These are phyloP conservation scores for Gossypium laxum DNA, from an alignment of 441 rosid genomes.

Conservation along the genomic window DNA sequence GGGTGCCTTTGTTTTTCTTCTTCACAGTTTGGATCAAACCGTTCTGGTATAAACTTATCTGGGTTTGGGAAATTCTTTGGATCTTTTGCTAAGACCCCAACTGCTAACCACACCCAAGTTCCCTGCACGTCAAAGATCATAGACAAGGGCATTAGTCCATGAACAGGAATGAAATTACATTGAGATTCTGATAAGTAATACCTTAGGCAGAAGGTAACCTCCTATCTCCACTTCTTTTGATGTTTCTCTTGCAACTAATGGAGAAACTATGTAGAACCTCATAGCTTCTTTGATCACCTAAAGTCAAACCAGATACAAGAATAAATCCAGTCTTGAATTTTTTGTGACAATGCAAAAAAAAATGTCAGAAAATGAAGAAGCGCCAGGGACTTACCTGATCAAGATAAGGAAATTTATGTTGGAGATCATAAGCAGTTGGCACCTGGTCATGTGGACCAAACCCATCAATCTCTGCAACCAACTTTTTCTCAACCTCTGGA, in stretches of 20 bases:
- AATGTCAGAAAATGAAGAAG: neutral
- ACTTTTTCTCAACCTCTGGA: slow-evolving; percentile 52
- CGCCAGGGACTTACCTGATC: slow-evolving; percentile 48
- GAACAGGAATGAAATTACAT: neutral
- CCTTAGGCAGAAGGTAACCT: slow-evolving; percentile 78
- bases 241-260: slow-evolving; percentile 78
- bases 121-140: slow-evolving; percentile 36
- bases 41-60: slow-evolving; percentile 71
- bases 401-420: slow-evolving; percentile 60
- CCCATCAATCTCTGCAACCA: slow-evolving; percentile 62
- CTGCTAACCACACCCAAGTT: slow-evolving; percentile 94
- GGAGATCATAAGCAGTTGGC: slow-evolving; percentile 60
- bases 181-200: slow-evolving; percentile 18
- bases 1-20: slow-evolving; percentile 78
- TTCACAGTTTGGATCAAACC: slow-evolving; percentile 63
- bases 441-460: slow-evolving; percentile 45
- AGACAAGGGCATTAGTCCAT: neutral
- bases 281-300: slow-evolving; percentile 84
- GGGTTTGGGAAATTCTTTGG: slow-evolving; percentile 82
- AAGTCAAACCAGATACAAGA: neutral
- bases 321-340: neutral
- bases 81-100: slow-evolving; percentile 78
- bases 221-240: slow-evolving; percentile 68
- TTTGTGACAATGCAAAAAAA: neutral
- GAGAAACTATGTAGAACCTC: slow-evolving; percentile 71